phyloP scores from a whole-genome alignment of 805 yeast genomes.

The Blastobotrys robertii region DNA sequence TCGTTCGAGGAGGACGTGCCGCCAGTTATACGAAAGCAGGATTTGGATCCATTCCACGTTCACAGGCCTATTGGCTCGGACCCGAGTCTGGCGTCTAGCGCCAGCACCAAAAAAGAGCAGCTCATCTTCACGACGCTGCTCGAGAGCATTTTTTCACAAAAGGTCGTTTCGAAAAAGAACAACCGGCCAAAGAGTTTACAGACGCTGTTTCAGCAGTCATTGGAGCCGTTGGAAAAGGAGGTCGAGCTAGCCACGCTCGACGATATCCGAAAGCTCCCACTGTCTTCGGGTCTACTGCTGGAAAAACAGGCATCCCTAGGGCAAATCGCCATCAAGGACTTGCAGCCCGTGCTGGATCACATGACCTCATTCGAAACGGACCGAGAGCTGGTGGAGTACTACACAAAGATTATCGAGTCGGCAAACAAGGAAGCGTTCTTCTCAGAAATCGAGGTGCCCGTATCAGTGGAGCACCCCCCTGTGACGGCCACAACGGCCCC shows the following conservation, averaged over 20 bases:
- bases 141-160: slow-evolving; percentile 13
- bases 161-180: slow-evolving; percentile 1
- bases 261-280: slow-evolving; percentile 11
- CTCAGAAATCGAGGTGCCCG: background rate
- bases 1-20: background rate
- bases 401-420: slow-evolving; percentile 10
- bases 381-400: slow-evolving; percentile 19
- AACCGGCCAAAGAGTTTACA: slow-evolving; percentile 7
- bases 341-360: slow-evolving; percentile 16
- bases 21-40: background rate
- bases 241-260: slow-evolving; percentile 12
- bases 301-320: background rate
- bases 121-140: slow-evolving; percentile 14
- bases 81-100: background rate
- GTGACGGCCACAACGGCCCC: slow-evolving; percentile 8
- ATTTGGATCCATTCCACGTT: slow-evolving; percentile 4
- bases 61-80: background rate
- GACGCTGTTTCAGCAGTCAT: slow-evolving; percentile 14
- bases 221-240: slow-evolving; percentile 4
- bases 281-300: slow-evolving; percentile 5
- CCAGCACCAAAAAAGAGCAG: slow-evolving; percentile 8
- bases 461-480: slow-evolving; percentile 9
- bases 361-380: slow-evolving; percentile 19
- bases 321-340: background rate
- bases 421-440: background rate